Evolutionary conservation across 495 filamentous ascomycete species (phyloP), one percentile per base, ranked within the genome.

Genomic region (Cladorrhinum samala): DNA sequence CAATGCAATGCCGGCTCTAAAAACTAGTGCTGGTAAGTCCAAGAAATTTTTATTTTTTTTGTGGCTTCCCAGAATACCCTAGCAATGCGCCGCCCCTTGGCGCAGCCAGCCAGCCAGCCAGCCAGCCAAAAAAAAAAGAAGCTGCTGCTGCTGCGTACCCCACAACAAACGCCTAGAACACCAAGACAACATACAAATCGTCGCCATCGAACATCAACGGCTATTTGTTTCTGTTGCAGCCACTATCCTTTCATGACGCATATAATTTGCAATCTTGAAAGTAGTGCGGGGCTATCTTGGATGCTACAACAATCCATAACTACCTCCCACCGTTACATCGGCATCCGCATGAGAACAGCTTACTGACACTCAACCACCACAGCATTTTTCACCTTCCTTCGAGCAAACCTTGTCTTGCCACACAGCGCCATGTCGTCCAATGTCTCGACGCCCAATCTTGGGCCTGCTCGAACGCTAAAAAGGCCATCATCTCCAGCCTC

Each of bases 361-460:
- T 43, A 17, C n/a, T 45, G 36, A 60, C 47, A 54, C 46, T 16
- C 37, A 23, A 5, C 36, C 27, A 39, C 39, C 49, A 33, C 55
- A 81, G 78, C 78, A 38, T 81, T 81, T 66, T 78, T 81, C 61
- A 72, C 72, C 52, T 80, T 79, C 61, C 68, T 81, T 20, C 72
- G 77, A 43, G 78, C 76, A 49, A 81, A 81, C 58, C 72, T 81
- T 50, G 73, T 77, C 38, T 74, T 79, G 33, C 74, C 71, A 16
- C 64, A 76, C 36, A 72, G 70, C 24, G 67, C 68, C 48, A 57
- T 73, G 54, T 74, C 73, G 17, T 71, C 68, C 53, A 65, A 65
- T 50, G 56, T 60, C 23, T 66, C 62, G 13, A 72, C 72, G 8
- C 74, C 74, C 33, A 60, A 67, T 40, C 70, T 75, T 46, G 67